These are phyloP conservation scores for Colletotrichum trifolii DNA, from an alignment of 2,329 filamentous ascomycete species.

Conservation along the genomic window DNA sequence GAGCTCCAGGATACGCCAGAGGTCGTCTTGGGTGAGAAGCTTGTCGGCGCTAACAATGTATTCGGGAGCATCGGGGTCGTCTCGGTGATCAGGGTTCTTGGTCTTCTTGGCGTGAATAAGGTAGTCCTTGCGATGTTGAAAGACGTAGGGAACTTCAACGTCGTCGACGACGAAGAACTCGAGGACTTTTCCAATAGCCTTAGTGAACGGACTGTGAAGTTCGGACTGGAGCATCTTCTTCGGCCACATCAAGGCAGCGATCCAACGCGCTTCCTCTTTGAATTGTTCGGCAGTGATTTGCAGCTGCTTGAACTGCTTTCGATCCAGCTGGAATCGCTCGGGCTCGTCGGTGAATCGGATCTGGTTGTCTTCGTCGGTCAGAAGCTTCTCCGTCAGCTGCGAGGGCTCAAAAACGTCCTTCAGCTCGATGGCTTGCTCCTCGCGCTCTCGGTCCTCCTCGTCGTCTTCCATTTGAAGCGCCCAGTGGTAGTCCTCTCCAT, in stretches of 20 bases:
- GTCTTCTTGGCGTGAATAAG: slow-evolving; percentile 87
- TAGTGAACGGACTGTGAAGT: slow-evolving; percentile 84
- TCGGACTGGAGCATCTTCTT: slow-evolving; percentile 82
- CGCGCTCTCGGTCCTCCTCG: slow-evolving; percentile 80
- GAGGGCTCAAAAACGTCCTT: slow-evolving; percentile 99
- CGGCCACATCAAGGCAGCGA: slow-evolving; percentile 88
- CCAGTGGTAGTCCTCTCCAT: slow-evolving; percentile 96
- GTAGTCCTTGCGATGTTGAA: slow-evolving; percentile 98
- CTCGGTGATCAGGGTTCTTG: slow-evolving; percentile 66
- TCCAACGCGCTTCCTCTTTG: slow-evolving; percentile 91
- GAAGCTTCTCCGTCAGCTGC: slow-evolving; percentile 90
- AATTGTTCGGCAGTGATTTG: slow-evolving; percentile 86
- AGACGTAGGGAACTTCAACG: slow-evolving; percentile 96
- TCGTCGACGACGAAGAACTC: slow-evolving; percentile 96
- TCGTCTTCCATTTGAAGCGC: slow-evolving; percentile 90
- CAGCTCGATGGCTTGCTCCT: slow-evolving; percentile 87
- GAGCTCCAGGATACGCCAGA: slow-evolving; percentile 95
- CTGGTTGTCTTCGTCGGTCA: slow-evolving; percentile 93
- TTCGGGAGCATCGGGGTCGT: slow-evolving; percentile 77
- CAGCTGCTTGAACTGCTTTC: slow-evolving; percentile 87
- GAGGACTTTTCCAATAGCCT: slow-evolving; percentile 89
- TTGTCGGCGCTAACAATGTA: slow-evolving; percentile 85
- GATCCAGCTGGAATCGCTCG: slow-evolving; percentile 92
- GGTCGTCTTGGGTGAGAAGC: slow-evolving; percentile 88
- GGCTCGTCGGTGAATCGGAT: slow-evolving; percentile 92